Percentiles rank a stretch among this genome's conserved stretches.
Evolutionary conservation across 495 filamentous ascomycete species (phyloP).

Genomic region (Apiosordaria backusii): DNA sequence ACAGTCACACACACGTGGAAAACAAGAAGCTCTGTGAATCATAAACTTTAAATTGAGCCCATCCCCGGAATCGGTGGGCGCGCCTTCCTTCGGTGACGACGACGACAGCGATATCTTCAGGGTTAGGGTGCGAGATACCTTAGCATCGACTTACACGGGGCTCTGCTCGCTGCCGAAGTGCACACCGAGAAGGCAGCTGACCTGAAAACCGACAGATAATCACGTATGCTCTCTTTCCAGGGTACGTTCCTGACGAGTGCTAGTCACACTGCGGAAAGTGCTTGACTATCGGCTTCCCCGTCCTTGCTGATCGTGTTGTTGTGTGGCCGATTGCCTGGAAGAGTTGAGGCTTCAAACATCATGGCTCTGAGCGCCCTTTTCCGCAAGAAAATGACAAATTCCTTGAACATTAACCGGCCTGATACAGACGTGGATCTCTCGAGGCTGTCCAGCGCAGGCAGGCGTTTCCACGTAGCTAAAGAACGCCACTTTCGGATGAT

Average conservation of each 20-base stretch:
- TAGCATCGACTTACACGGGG: not conserved
- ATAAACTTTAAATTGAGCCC: not conserved
- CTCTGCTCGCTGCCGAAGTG: not conserved
- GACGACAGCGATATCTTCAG: not conserved
- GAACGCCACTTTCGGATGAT: no score
- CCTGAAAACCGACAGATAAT: not conserved
- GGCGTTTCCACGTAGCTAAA: no score
- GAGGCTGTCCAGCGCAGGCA: not conserved
- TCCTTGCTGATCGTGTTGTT: not conserved
- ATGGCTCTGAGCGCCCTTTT: not conserved
- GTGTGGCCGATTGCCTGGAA: not conserved
- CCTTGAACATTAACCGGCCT: not conserved
- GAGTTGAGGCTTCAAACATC: not conserved
- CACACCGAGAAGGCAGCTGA: not conserved
- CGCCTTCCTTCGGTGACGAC: not conserved
- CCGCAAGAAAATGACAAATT: not conserved
- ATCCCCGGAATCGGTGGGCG: not conserved
- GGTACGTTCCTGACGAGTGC: not conserved
- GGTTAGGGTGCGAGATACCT: not conserved
- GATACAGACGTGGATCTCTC: no score
- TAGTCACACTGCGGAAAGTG: not conserved
- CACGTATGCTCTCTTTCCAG: not conserved
- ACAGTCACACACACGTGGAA: not conserved
- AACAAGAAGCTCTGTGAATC: not conserved
- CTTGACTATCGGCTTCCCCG: not conserved